Evolutionary conservation across 345 rosid species (phyloP).

Genomic region (Citrus unshiu): DNA sequence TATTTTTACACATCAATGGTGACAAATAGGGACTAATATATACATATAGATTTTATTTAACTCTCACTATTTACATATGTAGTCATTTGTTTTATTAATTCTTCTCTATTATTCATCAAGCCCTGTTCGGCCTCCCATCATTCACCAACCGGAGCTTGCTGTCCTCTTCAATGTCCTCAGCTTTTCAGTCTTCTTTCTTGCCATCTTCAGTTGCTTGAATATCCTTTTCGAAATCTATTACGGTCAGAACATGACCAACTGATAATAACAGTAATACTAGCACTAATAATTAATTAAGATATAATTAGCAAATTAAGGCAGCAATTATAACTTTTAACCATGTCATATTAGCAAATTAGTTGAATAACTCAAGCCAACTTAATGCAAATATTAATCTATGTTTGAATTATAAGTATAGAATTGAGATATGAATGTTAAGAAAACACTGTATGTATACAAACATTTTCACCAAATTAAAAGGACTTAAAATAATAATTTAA

Average conservation of each 20-base stretch:
- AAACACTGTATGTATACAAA: too few relatives aligned
- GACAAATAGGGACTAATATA: neutral
- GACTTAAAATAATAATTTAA: neutral
- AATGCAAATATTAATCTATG: neutral
- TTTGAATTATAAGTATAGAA: too few relatives aligned
- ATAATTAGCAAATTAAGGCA: neutral
- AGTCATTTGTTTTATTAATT: neutral
- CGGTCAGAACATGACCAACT: neutral
- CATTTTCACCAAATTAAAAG: too few relatives aligned
- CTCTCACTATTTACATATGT: neutral
- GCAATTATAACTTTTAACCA: neutral
- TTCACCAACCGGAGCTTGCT: constrained; percentile 56
- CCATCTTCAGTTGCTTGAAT: constrained; percentile 19
- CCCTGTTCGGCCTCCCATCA: neutral
- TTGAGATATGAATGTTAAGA: too few relatives aligned
- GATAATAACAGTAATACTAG: neutral
- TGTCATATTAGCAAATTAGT: neutral
- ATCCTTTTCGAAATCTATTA: constrained; percentile 37
- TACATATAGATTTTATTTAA: neutral
- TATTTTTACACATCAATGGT: neutral
- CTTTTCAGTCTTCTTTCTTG: constrained; percentile 43
- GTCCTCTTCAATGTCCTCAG: constrained; percentile 51
- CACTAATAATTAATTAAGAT: neutral
- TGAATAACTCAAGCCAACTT: too few relatives aligned
- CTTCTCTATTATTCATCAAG: neutral